Evolutionary conservation across 1,284 basidiomycete species (phyloP).

Genomic region (Ceratobasidium sp.): DNA sequence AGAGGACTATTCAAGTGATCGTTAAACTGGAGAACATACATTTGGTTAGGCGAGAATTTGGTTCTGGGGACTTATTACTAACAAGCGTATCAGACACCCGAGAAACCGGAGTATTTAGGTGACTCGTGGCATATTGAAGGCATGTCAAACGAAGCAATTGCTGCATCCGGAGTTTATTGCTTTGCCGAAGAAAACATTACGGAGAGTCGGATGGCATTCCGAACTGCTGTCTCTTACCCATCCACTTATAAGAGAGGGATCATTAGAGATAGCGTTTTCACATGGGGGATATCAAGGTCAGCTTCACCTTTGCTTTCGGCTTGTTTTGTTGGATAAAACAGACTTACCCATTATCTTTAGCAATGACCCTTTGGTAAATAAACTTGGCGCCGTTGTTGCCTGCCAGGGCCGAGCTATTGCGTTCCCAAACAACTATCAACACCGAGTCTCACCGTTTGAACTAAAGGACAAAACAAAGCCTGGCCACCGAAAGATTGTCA

Average conservation of each 20-base stretch:
- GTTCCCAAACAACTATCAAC: constrained; percentile 64
- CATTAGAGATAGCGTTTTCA: background rate
- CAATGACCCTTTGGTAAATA: constrained; percentile 53
- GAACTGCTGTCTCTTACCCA: constrained; percentile 8
- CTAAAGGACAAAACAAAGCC: constrained; percentile 61
- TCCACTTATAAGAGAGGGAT: constrained; percentile 24
- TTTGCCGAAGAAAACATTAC: constrained; percentile 48
- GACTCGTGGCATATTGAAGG: no score
- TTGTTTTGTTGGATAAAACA: background rate
- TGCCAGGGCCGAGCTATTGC: constrained; percentile 59
- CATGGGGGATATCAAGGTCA: constrained; percentile 42
- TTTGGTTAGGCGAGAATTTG: constrained; percentile 48
- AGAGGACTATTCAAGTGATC: no score
- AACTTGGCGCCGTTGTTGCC: constrained; percentile 57
- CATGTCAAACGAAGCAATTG: constrained; percentile 68
- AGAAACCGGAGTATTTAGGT: constrained; percentile 58
- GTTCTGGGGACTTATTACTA: no score
- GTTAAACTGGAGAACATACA: constrained; percentile 65
- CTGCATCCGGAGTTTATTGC: constrained; percentile 63
- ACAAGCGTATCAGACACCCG: constrained; percentile 57
- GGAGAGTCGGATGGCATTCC: constrained; percentile 40
- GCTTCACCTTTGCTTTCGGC: background rate
- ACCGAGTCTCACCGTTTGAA: constrained; percentile 61
- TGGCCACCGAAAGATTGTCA: constrained; percentile 65
- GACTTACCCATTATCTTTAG: no score